Evolutionary conservation across 2,329 filamentous ascomycete species (phyloP).

Genomic region (Ophiostoma populinum): DNA sequence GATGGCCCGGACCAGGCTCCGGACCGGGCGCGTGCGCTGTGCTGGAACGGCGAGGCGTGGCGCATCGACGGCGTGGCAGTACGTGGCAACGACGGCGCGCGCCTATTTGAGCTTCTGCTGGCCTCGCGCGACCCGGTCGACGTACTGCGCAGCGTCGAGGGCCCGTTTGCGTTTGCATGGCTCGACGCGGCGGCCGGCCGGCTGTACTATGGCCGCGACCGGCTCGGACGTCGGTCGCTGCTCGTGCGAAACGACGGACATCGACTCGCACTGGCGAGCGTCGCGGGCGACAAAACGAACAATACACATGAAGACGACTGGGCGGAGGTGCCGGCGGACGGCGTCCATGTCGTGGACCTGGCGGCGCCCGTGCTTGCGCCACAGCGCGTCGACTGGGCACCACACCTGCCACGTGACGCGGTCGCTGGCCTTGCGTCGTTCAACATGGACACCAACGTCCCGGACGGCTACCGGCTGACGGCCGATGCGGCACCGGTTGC

Average conservation of each 20-base stretch:
- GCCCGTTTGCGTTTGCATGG: constrained; percentile 82
- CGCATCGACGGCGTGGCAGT: constrained; percentile 35
- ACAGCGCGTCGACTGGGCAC: constrained; percentile 19
- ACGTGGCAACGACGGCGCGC: constrained; percentile 58
- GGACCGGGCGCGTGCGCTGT: constrained; percentile 51
- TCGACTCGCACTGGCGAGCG: constrained; percentile 48
- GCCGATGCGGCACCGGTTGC: constrained; percentile 32
- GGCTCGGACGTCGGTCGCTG: constrained; percentile 71
- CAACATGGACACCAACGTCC: constrained; percentile 23
- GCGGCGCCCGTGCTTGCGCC: constrained; percentile 6
- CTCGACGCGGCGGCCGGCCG: constrained; percentile 44
- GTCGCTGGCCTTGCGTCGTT: constrained; percentile 29
- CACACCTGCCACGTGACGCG: constrained; percentile 16
- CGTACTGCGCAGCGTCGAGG: constrained; percentile 46
- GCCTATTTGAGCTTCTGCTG: constrained; percentile 44
- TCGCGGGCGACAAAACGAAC: constrained; percentile 32
- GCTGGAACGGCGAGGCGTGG: constrained; percentile 99
- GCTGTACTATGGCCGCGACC: constrained; percentile 74
- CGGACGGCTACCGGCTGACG: constrained; percentile 14
- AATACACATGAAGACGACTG: constrained; percentile 27
- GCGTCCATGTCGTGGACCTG: constrained; percentile 54
- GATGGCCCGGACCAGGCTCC: too few species aligned
- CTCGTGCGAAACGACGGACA: constrained; percentile 29
- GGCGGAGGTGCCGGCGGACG: constrained; percentile 71
- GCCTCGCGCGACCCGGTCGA: constrained; percentile 23